Base-by-base conservation (phyloP, 2,329 filamentous ascomycete species). In the Venturia effusa region DNA sequence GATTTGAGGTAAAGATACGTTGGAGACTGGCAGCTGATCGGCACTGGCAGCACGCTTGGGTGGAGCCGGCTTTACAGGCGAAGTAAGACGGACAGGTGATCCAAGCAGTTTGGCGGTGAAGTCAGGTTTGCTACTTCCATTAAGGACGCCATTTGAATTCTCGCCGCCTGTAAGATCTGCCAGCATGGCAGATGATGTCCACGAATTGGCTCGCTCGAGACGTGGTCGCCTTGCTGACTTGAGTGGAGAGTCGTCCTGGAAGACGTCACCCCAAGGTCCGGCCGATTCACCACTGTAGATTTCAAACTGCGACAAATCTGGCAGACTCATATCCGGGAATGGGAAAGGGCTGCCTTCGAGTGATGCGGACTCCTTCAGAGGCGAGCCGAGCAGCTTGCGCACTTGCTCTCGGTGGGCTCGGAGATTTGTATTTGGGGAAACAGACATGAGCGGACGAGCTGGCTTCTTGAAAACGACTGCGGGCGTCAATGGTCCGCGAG, bases 401-500 rank as follows among this genome's bases (percentile, higher is more conserved):
- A 97, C 90, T 68, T 86, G 88, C 70, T 93, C 87, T 63, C 93
- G 89, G 72, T 97, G 94, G 68, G 94, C 86, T 65, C 88, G 87
- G 24, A 97, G 82, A 71, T 96, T 96, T 11, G 93, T 97, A 72
- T 94, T 95, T 1, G 94, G 93, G 17, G 93, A 97, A 22, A 90
- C 88, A 0, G 93, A 96, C 63, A 89, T 81, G 4, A 84, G 89
- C 37, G 84, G 83, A 64, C 83, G 81, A 19, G 78, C 77, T 43
- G 84, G 84, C 64, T 82, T 83, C 77, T 89, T 91, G 73, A 96
- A 88, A 74, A 94, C 91, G 69, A 92, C 84, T 24, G 88, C 84
- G 4, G 92, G 93, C 0, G 93, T 97, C 55, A 96, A 78, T 3
- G 92, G 92, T 30, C 88, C 87, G 4, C 87, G 81, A 30, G 48